phyloP scores from a whole-genome alignment of 306 rosid species.

The Sophora flavescens region DNA sequence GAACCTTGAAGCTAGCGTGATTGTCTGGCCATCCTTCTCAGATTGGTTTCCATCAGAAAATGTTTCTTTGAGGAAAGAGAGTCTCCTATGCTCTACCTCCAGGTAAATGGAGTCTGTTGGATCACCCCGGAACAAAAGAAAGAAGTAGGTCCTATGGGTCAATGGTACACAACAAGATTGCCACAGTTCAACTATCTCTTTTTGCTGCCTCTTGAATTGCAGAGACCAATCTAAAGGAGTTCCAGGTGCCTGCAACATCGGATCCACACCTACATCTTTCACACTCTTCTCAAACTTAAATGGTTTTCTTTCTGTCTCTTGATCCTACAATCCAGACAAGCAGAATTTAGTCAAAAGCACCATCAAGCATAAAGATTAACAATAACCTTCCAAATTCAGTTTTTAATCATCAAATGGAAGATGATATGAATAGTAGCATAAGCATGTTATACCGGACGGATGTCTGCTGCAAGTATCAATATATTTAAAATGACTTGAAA shows the following conservation, averaged over 20 bases:
- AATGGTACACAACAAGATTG: conserved; percentile 83
- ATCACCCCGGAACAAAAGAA: conserved; percentile 95
- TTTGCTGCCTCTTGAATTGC: conserved; percentile 80
- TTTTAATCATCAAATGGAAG: conserved; percentile 21
- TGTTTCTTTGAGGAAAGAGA: conserved; percentile 82
- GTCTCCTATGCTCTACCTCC: conserved; percentile 93
- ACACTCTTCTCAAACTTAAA: conserved; percentile 50
- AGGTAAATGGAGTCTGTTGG: conserved; percentile 88
- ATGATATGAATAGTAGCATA: background rate
- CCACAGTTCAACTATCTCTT: conserved; percentile 86
- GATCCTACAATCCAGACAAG: conserved; percentile 56
- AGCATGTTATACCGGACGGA: background rate
- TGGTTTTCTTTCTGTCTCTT: conserved; percentile 51
- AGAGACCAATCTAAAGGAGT: conserved; percentile 75
- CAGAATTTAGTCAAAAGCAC: conserved; percentile 31
- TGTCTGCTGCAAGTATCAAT: conserved; percentile 7
- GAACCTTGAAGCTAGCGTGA: conserved; percentile 83
- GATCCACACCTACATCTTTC: conserved; percentile 69
- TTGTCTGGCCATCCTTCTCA: conserved; percentile 63
- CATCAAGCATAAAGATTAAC: background rate
- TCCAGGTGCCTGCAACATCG: conserved; percentile 68
- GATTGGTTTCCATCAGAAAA: conserved; percentile 67
- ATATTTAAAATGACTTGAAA: background rate
- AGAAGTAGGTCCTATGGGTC: conserved; percentile 96
- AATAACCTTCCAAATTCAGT: conserved; percentile 22